Conservation (phyloP, 169 alveolate genomes). For the Perkinsus chesapeaki region DNA sequence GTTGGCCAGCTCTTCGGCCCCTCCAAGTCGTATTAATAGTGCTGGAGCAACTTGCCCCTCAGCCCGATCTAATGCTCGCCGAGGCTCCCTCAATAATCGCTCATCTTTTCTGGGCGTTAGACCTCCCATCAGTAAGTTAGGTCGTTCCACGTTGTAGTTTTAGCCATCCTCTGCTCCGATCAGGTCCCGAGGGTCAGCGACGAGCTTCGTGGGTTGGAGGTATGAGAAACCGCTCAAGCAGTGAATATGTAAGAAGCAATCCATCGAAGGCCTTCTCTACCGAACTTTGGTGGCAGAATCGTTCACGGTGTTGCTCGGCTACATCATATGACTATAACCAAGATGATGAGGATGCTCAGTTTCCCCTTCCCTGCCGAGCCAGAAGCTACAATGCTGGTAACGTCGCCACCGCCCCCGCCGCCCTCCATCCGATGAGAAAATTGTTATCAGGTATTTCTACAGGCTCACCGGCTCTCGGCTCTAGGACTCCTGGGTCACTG, state of each 20-base stretch:
- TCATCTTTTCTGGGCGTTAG: not conserved
- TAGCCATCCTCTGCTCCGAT: not conserved
- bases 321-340: not conserved
- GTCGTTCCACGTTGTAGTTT: no score
- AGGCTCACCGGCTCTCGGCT: not conserved
- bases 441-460: not conserved
- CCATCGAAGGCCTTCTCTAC: not conserved
- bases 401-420: not conserved
- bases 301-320: not conserved
- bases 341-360: not conserved
- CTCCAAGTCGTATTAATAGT: not conserved
- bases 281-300: not conserved
- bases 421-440: not conserved
- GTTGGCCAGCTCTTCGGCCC: not conserved
- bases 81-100: not conserved
- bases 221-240: not conserved
- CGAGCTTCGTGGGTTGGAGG: not conserved
- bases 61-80: not conserved
- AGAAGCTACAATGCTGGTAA: not conserved
- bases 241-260: not conserved
- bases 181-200: not conserved
- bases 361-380: not conserved
- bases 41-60: not conserved
- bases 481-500: not conserved
- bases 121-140: not conserved